Percentiles rank a stretch among this genome's conserved stretches.
These are phyloP conservation scores for Sugiyamaella xylanicola DNA, from an alignment of 1,139 yeast genomes.

Conservation along the genomic window DNA sequence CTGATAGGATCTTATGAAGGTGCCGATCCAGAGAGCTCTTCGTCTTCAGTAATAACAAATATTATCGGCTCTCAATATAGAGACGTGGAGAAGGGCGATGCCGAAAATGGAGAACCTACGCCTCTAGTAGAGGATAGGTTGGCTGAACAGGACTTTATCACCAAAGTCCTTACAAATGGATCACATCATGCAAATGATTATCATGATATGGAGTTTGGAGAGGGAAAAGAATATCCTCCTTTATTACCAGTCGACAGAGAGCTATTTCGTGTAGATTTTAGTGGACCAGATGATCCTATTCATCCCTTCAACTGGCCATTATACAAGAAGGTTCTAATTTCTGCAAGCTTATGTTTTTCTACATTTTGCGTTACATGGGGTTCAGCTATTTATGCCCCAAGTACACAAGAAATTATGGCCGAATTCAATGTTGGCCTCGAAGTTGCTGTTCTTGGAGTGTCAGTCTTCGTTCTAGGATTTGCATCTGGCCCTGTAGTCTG, in stretches of 20 bases:
- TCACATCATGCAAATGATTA: not conserved
- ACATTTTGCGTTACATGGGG: slow-evolving; percentile 47
- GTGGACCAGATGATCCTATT: slow-evolving; percentile 52
- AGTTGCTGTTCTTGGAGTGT: slow-evolving; percentile 53
- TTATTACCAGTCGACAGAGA: slow-evolving; percentile 46
- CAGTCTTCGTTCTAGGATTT: slow-evolving; percentile 74
- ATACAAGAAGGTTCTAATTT: slow-evolving; percentile 37
- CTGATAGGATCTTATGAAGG: not conserved
- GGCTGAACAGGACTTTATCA: slow-evolving; percentile 24
- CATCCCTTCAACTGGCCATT: slow-evolving; percentile 53
- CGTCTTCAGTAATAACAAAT: slow-evolving; percentile 6
- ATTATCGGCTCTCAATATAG: not conserved
- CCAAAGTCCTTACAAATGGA: slow-evolving; percentile 21
- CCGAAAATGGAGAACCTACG: not conserved
- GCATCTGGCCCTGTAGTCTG: slow-evolving; percentile 79
- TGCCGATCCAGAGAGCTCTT: slow-evolving; percentile 4
- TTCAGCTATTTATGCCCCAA: slow-evolving; percentile 48
- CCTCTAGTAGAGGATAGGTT: slow-evolving; percentile 5
- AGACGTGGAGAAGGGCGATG: not conserved
- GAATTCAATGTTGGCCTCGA: slow-evolving; percentile 32
- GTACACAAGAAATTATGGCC: slow-evolving; percentile 34
- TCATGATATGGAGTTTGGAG: slow-evolving; percentile 43
- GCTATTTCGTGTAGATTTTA: slow-evolving; percentile 52
- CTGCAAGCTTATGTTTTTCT: slow-evolving; percentile 39
- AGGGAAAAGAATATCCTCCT: slow-evolving; percentile 54